Base-by-base conservation (phyloP, 1,139 yeast genomes). In the Candida sanyaensis region DNA sequence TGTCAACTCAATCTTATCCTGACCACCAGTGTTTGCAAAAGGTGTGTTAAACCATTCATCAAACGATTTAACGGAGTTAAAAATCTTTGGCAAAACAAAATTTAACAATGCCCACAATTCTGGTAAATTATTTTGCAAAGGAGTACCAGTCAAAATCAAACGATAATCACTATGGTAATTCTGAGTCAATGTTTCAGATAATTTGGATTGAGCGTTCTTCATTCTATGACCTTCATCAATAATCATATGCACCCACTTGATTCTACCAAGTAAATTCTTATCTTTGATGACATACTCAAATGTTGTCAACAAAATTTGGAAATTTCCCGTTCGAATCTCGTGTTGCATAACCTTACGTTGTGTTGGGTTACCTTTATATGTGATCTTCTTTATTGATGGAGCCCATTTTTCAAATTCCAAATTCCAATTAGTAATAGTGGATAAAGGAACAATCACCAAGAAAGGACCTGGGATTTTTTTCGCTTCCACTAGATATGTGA, bases 11-110 rank as follows among this genome's bases (percentile, higher is more conserved):
- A 87, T 82, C 66, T 86, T 86, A 59, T 87, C 93, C 64, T 86
- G 93, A 31, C 85, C 82, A 51, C 95, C 93, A 37, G 93, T 84
- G 56, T 84, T 86, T 1, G 91, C 90, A 65, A 87, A 87, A 6
- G 95, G 95, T 0, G 93, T 86, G 60, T 87, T 87, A 61, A 87
- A 87, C 95, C 95, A 87, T 63, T 87, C 95, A 62, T 87, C 95
- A 63, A 87, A 87, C n/a, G 91, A 83, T 61, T 87, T 86, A 4
- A 86, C 93, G 17, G 93, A 86, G 60, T 87, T 86, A 75, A 87
- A 87, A 65, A 87, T 85, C 60, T 86, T 86, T 11, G 95, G 93
- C 47, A 87, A 71, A 11, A 86, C 92, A 57, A 87, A 87, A 64
- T 87, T 86, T 60, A 87, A 73, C 53, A 87, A 73, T 1, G 95